phyloP scores from a whole-genome alignment of 148 eudicot genomes.

The Rhododendron mucronatum region DNA sequence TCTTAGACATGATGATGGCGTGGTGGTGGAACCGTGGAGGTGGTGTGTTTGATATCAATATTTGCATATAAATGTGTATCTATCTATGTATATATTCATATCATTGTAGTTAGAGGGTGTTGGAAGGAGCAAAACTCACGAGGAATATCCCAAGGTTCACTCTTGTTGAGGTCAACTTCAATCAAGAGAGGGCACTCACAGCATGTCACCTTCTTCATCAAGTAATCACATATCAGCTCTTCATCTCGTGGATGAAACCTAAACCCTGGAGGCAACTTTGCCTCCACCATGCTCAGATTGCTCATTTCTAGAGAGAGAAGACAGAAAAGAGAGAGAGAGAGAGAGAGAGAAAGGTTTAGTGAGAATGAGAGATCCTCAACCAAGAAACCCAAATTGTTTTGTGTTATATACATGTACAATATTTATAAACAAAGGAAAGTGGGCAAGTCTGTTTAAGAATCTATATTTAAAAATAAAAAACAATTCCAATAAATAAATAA shows the following conservation, averaged over 20 bases:
- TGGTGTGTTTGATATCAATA: not conserved
- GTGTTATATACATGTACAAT: not conserved
- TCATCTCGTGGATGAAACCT: conserved; percentile 91
- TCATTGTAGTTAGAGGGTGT: not conserved
- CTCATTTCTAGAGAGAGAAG: conserved; percentile 35
- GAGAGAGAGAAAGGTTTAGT: not conserved
- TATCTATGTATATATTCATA: not conserved
- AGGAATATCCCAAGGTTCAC: conserved; percentile 96
- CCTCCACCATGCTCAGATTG: conserved; percentile 74
- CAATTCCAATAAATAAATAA: not conserved
- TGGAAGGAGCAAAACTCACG: conserved; percentile 24
- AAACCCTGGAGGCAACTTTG: conserved; percentile 81
- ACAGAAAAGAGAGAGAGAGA: not conserved
- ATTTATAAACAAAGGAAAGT: conserved; percentile 4
- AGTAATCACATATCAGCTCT: conserved; percentile 82
- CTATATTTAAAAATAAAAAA: not conserved
- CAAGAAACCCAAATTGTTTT: conserved; percentile 4
- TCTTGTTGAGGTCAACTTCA: conserved; percentile 88
- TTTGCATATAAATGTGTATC: not conserved
- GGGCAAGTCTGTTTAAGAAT: not conserved
- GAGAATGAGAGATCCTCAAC: conserved; percentile 7
- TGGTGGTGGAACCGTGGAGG: not conserved
- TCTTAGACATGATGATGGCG: not conserved
- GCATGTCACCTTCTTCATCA: conserved; percentile 52
- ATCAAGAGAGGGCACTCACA: conserved; percentile 41